Evolutionary conservation across 768 basidiomycete species (phyloP), one percentile per base, ranked within the genome.

Genomic region (Vararia minispora): DNA sequence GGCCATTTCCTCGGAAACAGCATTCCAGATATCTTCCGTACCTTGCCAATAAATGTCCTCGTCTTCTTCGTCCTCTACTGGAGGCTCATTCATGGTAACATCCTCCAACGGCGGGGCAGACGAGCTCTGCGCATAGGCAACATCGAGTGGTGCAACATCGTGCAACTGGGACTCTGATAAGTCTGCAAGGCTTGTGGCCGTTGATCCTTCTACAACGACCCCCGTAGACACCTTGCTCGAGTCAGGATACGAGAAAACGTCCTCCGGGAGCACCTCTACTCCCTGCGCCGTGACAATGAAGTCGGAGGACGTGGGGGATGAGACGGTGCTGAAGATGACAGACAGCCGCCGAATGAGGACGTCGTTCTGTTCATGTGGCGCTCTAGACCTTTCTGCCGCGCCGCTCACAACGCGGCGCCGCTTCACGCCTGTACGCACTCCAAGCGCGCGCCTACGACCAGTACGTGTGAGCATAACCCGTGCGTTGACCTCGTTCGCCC

Each of bases 401-500:
- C 22, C 30, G 14, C 33, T 40, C 37, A 35, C 51, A 44, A 14
- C 33, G 26, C 52, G 52, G 55, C 42, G 44, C 37, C 44, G 60
- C 52, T 62, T 64, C 8, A 58, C 60, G 18, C 41, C 40, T 20
- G 60, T 59, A 9, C 37, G 45, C 28, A 63, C 63, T 39, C 65
- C 58, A 20, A 82, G 53, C 41, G 76, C 65, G 32, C 74, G 67
- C 40, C 80, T 68, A 43, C 87, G 65, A 8, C 72, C 72, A 0
- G 90, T 91, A 22, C 87, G 72, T 30, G 71, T 73, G 36, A 95
- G 69, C 68, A 94, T 79, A 32, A 97, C 70, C 17, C 94, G 73
- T 4, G 69, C 71, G 48, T 94, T 92, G 40, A 98, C 67, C 51
- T 88, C 82, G 57, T 94, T 97, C 12, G 92, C 84, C 94, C 94